These are phyloP conservation scores for Staphylotrichum tortipilum DNA, from an alignment of 495 filamentous ascomycete species.

Conservation along the genomic window DNA sequence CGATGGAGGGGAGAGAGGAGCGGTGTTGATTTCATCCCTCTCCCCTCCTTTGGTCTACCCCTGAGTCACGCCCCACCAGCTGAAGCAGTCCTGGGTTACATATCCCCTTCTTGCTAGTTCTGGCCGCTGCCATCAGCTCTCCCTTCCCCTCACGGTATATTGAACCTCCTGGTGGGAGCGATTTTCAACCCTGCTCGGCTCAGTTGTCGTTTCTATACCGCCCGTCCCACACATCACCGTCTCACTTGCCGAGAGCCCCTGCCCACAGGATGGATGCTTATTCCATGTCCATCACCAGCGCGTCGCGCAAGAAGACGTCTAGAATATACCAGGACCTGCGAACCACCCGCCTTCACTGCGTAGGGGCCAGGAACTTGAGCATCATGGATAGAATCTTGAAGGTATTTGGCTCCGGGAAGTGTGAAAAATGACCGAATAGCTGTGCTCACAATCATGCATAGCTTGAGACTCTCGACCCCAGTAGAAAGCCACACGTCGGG, in stretches of 20 bases:
- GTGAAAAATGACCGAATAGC: not conserved
- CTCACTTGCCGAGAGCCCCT: not conserved
- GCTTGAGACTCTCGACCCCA: constrained; percentile 27
- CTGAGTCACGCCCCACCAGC: too few relatives aligned
- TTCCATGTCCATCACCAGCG: constrained; percentile 38
- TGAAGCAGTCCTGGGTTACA: too few relatives aligned
- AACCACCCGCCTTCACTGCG: constrained; percentile 13
- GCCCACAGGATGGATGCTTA: constrained; percentile 41
- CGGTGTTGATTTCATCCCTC: too few relatives aligned
- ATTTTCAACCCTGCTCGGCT: too few relatives aligned
- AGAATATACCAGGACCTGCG: constrained; percentile 43
- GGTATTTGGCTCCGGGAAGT: constrained; percentile 12
- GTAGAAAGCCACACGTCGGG: constrained; percentile 45
- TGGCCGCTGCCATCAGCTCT: too few relatives aligned
- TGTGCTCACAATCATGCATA: constrained; percentile 25
- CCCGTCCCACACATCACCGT: not conserved
- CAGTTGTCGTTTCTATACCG: too few relatives aligned
- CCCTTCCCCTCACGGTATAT: too few relatives aligned
- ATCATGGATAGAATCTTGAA: constrained; percentile 22
- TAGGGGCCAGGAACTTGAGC: constrained; percentile 13
- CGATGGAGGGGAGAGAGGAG: too few relatives aligned
- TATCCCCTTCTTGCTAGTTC: too few relatives aligned
- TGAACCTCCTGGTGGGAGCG: too few relatives aligned
- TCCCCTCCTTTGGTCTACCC: too few relatives aligned
- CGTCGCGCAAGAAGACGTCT: constrained; percentile 31